phyloP scores from a whole-genome alignment of 768 basidiomycete species.

The Boletus bicolor region DNA sequence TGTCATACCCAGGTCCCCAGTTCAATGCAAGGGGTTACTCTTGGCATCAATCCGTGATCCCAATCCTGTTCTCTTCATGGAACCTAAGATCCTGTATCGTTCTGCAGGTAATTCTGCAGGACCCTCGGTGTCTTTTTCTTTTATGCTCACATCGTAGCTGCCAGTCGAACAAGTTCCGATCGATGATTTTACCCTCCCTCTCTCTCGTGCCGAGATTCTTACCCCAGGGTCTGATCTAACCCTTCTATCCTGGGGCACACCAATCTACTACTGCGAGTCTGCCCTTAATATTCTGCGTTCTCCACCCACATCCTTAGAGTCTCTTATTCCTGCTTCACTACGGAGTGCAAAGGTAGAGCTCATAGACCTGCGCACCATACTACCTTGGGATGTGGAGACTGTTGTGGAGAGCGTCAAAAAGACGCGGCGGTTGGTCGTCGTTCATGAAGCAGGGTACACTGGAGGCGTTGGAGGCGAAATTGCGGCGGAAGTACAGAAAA shows the following conservation, averaged over 20 bases:
- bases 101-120: slow-evolving; percentile 57
- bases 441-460: slow-evolving; percentile 88
- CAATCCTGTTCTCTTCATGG: slow-evolving; percentile 94
- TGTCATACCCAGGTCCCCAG: slow-evolving; percentile 91
- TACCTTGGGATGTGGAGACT: slow-evolving; percentile 85
- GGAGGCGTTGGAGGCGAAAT: slow-evolving; percentile 91
- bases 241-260: slow-evolving; percentile 89
- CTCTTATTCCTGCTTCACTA: slow-evolving; percentile 60
- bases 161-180: slow-evolving; percentile 89
- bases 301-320: slow-evolving; percentile 61
- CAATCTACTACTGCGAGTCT: slow-evolving; percentile 83
- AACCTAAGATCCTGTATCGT: slow-evolving; percentile 90
- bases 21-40: slow-evolving; percentile 93
- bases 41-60: slow-evolving; percentile 86
- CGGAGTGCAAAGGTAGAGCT: slow-evolving; percentile 78
- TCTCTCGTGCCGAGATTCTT: slow-evolving; percentile 78
- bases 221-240: slow-evolving; percentile 80
- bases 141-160: slow-evolving; percentile 1
- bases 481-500: slow-evolving; percentile 84
- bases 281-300: slow-evolving; percentile 71
- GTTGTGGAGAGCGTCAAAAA: slow-evolving; percentile 79
- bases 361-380: slow-evolving; percentile 84
- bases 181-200: slow-evolving; percentile 82
- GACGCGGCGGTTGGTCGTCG: slow-evolving; percentile 82
- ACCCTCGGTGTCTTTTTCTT: neutral